Percentiles rank a stretch among this genome's conserved stretches.
Evolutionary conservation across 495 filamentous ascomycete genomes (phyloP).

Genomic region (Barbatosphaeria neglecta): DNA sequence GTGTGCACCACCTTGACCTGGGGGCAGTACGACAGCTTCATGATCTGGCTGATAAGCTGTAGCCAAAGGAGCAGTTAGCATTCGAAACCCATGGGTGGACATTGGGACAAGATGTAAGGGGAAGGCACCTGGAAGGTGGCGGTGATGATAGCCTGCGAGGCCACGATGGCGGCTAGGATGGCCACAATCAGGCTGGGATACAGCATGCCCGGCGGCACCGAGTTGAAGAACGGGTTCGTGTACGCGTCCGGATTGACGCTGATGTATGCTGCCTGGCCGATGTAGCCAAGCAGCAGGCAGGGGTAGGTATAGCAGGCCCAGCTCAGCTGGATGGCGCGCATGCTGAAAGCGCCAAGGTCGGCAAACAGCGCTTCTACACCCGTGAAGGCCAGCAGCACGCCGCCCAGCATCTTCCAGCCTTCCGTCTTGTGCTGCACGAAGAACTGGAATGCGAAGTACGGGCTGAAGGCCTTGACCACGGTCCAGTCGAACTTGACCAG

Average conservation of each 20-base stretch:
- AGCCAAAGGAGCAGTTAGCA: constrained; percentile 15
- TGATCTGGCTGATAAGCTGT: constrained; percentile 54
- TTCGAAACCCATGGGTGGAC: background rate
- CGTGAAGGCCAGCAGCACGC: constrained; percentile 59
- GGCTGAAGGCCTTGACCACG: constrained; percentile 60
- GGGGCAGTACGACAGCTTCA: constrained; percentile 65
- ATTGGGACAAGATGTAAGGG: background rate
- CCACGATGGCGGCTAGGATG: constrained; percentile 59
- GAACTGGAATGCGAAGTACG: constrained; percentile 50
- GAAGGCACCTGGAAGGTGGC: constrained; percentile 39
- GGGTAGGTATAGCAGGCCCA: constrained; percentile 56
- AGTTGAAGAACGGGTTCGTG: constrained; percentile 61
- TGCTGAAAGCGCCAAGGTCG: constrained; percentile 58
- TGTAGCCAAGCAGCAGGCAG: constrained; percentile 58
- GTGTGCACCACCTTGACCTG: constrained; percentile 61
- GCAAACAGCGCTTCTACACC: constrained; percentile 68
- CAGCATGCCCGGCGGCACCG: constrained; percentile 52
- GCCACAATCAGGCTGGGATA: constrained; percentile 55
- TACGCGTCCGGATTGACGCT: constrained; percentile 47
- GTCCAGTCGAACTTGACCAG: constrained; percentile 49
- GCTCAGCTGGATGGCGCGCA: constrained; percentile 49
- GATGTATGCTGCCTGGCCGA: constrained; percentile 65
- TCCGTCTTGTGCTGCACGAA: constrained; percentile 48
- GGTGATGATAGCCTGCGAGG: constrained; percentile 70
- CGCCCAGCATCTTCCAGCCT: constrained; percentile 58